Conservation (phyloP, 768 basidiomycete species). For the Kwoniella sp. region DNA sequence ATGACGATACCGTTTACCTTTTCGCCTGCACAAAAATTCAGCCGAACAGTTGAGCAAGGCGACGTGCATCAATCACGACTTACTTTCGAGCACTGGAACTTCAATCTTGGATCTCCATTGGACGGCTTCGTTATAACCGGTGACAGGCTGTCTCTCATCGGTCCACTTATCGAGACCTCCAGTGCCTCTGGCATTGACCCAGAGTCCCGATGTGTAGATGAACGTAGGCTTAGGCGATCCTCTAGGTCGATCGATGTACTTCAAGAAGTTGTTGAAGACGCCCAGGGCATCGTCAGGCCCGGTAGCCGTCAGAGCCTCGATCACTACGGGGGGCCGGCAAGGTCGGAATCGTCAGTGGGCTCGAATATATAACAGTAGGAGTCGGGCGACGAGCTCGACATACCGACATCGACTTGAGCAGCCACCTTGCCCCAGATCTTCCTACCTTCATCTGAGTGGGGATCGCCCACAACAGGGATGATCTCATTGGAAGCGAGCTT, state of each 20-base stretch:
- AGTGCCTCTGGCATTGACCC: conserved; percentile 57
- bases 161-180: conserved; percentile 52
- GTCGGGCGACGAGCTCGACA: not conserved
- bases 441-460: conserved; percentile 23
- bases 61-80: too few relatives aligned
- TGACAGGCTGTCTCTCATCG: conserved; percentile 35
- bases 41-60: too few relatives aligned
- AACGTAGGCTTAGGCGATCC: conserved; percentile 58
- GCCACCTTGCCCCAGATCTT: conserved; percentile 28
- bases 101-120: conserved; percentile 34
- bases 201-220: conserved; percentile 60
- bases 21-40: conserved; percentile 27
- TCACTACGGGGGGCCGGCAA: conserved; percentile 22
- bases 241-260: conserved; percentile 31
- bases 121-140: conserved; percentile 24
- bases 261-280: conserved; percentile 25
- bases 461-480: conserved; percentile 55
- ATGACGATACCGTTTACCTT: conserved; percentile 60
- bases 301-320: conserved; percentile 46
- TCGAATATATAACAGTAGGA: not conserved
- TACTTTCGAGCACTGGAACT: conserved; percentile 30
- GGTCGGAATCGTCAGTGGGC: too few relatives aligned
- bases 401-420: conserved; percentile 36
- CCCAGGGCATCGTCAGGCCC: conserved; percentile 42
- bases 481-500: conserved; percentile 59